Evolutionary conservation across 192 early-diverging fungal genomes (phyloP).

Genomic region (Phlyctochytrium planicorne): DNA sequence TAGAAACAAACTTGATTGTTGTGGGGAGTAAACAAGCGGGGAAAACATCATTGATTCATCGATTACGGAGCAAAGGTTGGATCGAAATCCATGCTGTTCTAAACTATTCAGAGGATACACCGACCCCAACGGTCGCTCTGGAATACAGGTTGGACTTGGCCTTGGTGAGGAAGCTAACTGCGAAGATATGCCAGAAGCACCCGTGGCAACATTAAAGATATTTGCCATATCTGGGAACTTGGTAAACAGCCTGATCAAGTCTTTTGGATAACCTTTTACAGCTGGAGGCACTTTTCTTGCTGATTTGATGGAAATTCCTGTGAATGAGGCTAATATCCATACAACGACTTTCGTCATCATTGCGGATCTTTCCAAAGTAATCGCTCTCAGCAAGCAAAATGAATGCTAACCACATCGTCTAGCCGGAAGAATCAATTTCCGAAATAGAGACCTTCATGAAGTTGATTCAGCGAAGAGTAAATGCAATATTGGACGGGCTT

Average conservation of each 20-base stretch:
- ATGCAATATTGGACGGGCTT: slow-evolving; percentile 38
- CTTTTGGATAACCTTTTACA: slow-evolving; percentile 8
- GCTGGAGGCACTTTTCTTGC: slow-evolving; percentile 47
- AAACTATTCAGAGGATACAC: slow-evolving; percentile 37
- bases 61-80: slow-evolving; percentile 49
- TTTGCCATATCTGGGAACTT: slow-evolving; percentile 55
- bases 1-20: slow-evolving; percentile 47
- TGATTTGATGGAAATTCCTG: slow-evolving; percentile 43
- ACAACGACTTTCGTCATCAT: slow-evolving; percentile 41
- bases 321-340: slow-evolving; percentile 51
- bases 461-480: slow-evolving; percentile 26
- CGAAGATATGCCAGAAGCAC: slow-evolving; percentile 37
- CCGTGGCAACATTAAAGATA: slow-evolving; percentile 49
- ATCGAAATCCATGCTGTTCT: not conserved
- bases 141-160: slow-evolving; percentile 43
- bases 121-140: slow-evolving; percentile 44
- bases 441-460: slow-evolving; percentile 35
- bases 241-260: slow-evolving; percentile 11
- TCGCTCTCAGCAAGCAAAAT: no score
- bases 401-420: slow-evolving; percentile 6
- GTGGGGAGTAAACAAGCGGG: slow-evolving; percentile 38
- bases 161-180: slow-evolving; percentile 2
- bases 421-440: slow-evolving; percentile 34
- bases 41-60: slow-evolving; percentile 43
- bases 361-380: slow-evolving; percentile 46